phyloP scores from a whole-genome alignment of 2,329 filamentous ascomycete genomes.

The Fusarium pininemorale region DNA sequence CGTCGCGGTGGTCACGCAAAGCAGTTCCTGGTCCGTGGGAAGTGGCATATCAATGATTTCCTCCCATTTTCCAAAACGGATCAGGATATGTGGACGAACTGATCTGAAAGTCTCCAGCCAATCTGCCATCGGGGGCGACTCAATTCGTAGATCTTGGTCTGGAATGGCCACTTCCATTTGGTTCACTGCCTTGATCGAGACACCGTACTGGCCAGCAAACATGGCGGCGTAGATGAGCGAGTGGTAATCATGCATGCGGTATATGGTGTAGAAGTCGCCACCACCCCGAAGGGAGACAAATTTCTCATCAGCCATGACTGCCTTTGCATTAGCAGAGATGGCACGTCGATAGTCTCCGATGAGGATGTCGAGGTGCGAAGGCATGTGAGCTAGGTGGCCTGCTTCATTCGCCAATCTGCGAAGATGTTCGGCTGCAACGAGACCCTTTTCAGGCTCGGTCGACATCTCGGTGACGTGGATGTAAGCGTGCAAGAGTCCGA shows the following conservation, averaged over 20 bases:
- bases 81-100: slow-evolving; percentile 71
- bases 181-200: slow-evolving; percentile 66
- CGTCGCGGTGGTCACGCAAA: slow-evolving; percentile 73
- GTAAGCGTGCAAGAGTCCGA: slow-evolving; percentile 78
- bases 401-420: slow-evolving; percentile 72
- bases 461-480: slow-evolving; percentile 86
- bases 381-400: slow-evolving; percentile 78
- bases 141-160: slow-evolving; percentile 52
- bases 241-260: slow-evolving; percentile 76
- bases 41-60: slow-evolving; percentile 66
- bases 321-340: slow-evolving; percentile 67
- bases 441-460: slow-evolving; percentile 63
- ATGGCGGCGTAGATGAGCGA: slow-evolving; percentile 79
- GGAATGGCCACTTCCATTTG: slow-evolving; percentile 69
- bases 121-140: slow-evolving; percentile 77
- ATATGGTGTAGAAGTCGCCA: slow-evolving; percentile 77
- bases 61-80: slow-evolving; percentile 77
- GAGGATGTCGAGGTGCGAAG: slow-evolving; percentile 76
- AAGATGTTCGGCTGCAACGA: slow-evolving; percentile 68
- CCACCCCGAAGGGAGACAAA: slow-evolving; percentile 66
- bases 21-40: slow-evolving; percentile 66
- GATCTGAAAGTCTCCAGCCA: slow-evolving; percentile 75
- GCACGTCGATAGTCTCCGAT: slow-evolving; percentile 74
- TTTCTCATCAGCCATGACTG: slow-evolving; percentile 72
- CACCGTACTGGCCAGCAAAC: slow-evolving; percentile 71